These are phyloP conservation scores for Entomortierella parvispora DNA, from an alignment of 192 early-diverging fungal species.

Conservation along the genomic window DNA sequence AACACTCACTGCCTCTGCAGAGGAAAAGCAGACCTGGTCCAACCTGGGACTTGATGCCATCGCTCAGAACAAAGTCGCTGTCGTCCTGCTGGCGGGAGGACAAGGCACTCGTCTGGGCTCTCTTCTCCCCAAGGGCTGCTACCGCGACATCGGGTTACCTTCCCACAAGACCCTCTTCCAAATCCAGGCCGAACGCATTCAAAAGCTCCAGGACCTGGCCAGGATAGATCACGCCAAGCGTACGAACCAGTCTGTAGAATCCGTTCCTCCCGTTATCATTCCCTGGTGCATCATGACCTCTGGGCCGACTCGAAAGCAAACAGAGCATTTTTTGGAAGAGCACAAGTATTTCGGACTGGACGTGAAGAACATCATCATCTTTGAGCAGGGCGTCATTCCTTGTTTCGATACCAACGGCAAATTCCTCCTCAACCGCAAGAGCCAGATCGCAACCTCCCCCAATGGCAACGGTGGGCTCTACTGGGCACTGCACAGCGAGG, in stretches of 20 bases:
- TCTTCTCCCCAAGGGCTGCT: slow-evolving; percentile 88
- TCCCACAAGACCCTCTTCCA: slow-evolving; percentile 90
- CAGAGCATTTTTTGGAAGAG: slow-evolving; percentile 74
- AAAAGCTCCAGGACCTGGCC: slow-evolving; percentile 77
- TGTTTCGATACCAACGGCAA: slow-evolving; percentile 89
- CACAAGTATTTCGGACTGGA: slow-evolving; percentile 84
- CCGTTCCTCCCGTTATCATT: slow-evolving; percentile 57
- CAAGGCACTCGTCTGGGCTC: slow-evolving; percentile 85
- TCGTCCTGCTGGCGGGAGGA: slow-evolving; percentile 92
- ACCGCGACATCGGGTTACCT: slow-evolving; percentile 85
- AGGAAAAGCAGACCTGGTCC: slow-evolving; percentile 68
- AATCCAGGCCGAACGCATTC: slow-evolving; percentile 91
- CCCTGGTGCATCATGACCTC: slow-evolving; percentile 98
- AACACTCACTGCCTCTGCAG: slow-evolving; percentile 49
- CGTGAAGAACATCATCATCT: slow-evolving; percentile 82
- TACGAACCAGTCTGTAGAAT: not conserved
- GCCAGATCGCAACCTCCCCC: slow-evolving; percentile 75
- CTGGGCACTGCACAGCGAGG: slow-evolving; percentile 80
- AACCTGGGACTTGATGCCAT: slow-evolving; percentile 77
- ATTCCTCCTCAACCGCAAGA: slow-evolving; percentile 80
- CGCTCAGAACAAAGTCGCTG: slow-evolving; percentile 83
- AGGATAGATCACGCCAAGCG: slow-evolving; percentile 5
- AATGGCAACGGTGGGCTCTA: slow-evolving; percentile 92
- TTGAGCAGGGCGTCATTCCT: slow-evolving; percentile 90
- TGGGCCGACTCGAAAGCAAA: slow-evolving; percentile 81